A percentile compares a stretch with the other conserved stretches of the same genome.
phyloP scores from a whole-genome alignment of 169 alveolate species.

The Eimeria sp. region DNA sequence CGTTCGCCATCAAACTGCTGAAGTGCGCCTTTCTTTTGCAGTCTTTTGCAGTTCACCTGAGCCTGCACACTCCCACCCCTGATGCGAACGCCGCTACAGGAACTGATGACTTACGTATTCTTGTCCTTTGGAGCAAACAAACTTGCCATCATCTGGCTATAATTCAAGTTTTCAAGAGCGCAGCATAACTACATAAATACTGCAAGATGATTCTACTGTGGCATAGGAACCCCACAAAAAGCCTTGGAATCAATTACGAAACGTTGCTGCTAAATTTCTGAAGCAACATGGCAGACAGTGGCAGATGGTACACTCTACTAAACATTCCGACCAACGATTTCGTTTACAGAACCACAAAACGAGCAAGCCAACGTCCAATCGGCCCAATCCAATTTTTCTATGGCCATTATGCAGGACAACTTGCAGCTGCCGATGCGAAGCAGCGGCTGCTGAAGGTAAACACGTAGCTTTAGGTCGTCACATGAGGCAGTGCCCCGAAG shows the following conservation, averaged over 20 bases:
- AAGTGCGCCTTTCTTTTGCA: background rate
- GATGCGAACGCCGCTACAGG: background rate
- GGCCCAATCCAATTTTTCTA: no score
- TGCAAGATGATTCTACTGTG: background rate
- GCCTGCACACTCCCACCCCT: background rate
- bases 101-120: background rate
- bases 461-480: background rate
- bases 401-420: background rate
- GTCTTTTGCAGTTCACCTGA: background rate
- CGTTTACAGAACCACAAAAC: background rate
- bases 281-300: background rate
- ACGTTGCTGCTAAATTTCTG: background rate
- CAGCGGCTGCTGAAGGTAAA: background rate
- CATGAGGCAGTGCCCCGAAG: background rate
- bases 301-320: background rate
- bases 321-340: background rate
- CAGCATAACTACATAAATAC: background rate
- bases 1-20: background rate
- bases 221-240: background rate
- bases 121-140: background rate
- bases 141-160: background rate
- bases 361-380: background rate
- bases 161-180: background rate
- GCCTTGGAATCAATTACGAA: background rate
- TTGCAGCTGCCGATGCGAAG: background rate